A percentile compares a stretch with the other conserved stretches of the same genome.
phyloP scores from a whole-genome alignment of 78 protist species.

The slime mould (Dictyostelium discoideum) region dicty_2.7 NC_007088.5:578501-579000 shows the following conservation, averaged over 20 bases:
- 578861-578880: not conserved
- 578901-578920: no score
- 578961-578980: no score
- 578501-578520: not conserved
- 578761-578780: not conserved
- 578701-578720: not conserved
- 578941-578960: no score
- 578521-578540: not conserved
- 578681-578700: no score
- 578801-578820: not conserved
- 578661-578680: no score
- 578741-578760: not conserved
- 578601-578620: no score
- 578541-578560: no score
- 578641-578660: not conserved
- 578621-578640: not conserved
- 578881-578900: no score
- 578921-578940: no score
- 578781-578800: not conserved
- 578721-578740: not conserved
- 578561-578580: no score
- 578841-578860: not conserved
- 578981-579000: no score
- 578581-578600: no score
- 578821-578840: not conserved